Conservation (phyloP, 192 early-diverging fungal genomes). For the Phlyctochytrium arcticum region DNA sequence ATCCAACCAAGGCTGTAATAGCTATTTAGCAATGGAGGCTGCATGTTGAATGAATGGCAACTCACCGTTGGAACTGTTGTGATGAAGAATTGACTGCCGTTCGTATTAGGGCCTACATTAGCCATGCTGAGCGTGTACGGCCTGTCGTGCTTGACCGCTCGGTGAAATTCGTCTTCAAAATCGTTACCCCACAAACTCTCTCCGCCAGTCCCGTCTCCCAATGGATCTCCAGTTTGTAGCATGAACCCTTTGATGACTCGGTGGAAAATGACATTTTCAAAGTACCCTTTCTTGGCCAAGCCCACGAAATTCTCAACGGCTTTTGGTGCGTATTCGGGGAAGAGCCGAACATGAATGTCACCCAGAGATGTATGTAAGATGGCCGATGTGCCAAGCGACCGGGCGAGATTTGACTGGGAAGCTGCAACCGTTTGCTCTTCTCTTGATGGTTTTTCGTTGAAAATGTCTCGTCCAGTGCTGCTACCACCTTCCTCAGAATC, state of each 20-base stretch:
- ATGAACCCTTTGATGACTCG: slow-evolving; percentile 97
- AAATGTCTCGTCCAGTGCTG: slow-evolving; percentile 72
- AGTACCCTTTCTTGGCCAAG: slow-evolving; percentile 80
- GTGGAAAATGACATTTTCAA: slow-evolving; percentile 92
- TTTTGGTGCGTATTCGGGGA: slow-evolving; percentile 88
- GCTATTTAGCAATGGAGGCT: neutral
- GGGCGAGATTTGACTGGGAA: slow-evolving; percentile 39
- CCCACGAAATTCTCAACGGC: slow-evolving; percentile 94
- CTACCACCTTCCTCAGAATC: slow-evolving; percentile 37
- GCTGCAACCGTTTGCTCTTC: slow-evolving; percentile 92
- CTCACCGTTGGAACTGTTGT: slow-evolving; percentile 83
- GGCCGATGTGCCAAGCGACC: slow-evolving; percentile 63
- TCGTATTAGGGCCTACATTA: slow-evolving; percentile 80
- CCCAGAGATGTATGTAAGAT: slow-evolving; percentile 87
- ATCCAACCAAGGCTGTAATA: slow-evolving; percentile 82
- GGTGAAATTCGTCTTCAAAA: slow-evolving; percentile 91
- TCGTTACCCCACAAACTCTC: slow-evolving; percentile 86
- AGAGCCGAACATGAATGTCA: slow-evolving; percentile 84
- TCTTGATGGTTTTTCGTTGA: slow-evolving; percentile 94
- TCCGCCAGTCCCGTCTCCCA: slow-evolving; percentile 91
- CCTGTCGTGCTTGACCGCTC: slow-evolving; percentile 74
- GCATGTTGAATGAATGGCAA: neutral
- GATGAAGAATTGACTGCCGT: slow-evolving; percentile 95
- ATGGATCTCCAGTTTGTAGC: slow-evolving; percentile 79
- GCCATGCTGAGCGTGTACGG: slow-evolving; percentile 96